Percentiles rank a stretch among this genome's conserved stretches.
phyloP scores from a whole-genome alignment of 2,329 filamentous ascomycete species.

The Aspergillus sp. region DNA sequence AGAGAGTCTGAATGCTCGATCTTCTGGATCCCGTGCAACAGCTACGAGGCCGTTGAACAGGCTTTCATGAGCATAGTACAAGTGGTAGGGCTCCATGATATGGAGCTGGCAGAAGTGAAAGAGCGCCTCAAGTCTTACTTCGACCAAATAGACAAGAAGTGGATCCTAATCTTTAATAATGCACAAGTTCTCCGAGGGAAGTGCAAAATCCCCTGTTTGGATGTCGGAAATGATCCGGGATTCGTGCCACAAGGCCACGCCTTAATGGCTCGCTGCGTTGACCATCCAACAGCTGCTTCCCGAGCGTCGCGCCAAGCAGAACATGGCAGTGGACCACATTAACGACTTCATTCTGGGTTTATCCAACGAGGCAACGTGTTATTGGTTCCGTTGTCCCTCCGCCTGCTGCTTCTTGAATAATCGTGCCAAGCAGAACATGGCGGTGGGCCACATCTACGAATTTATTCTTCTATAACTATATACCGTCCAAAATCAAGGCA shows the following conservation, averaged over 20 bases:
- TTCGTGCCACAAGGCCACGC: too few species aligned
- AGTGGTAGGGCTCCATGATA: constrained; percentile 9
- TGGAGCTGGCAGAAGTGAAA: constrained; percentile 1
- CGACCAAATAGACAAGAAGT: constrained; percentile 11
- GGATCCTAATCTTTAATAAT: constrained; percentile 25
- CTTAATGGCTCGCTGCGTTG: too few species aligned
- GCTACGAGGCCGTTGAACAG: constrained; percentile 15
- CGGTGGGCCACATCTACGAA: too few species aligned
- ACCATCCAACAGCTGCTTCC: too few species aligned
- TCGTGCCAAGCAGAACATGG: too few species aligned
- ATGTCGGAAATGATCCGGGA: too few species aligned
- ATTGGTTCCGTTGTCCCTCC: too few species aligned
- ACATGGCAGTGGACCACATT: too few species aligned
- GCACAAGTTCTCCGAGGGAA: too few species aligned
- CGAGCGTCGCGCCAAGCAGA: too few species aligned
- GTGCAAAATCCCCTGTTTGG: too few species aligned
- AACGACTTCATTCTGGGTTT: neutral
- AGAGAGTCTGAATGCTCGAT: constrained; percentile 14
- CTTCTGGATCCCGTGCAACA: constrained; percentile 28
- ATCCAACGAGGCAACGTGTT: neutral
- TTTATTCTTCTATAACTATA: neutral
- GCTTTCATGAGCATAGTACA: constrained; percentile 14
- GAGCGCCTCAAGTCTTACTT: constrained; percentile 8
- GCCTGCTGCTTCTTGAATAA: too few species aligned
- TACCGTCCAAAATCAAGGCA: neutral